A percentile compares a stretch with the other conserved stretches of the same genome.
Conservation (phyloP, 179 eudicot species). For the Amaranthus tricolor region DNA sequence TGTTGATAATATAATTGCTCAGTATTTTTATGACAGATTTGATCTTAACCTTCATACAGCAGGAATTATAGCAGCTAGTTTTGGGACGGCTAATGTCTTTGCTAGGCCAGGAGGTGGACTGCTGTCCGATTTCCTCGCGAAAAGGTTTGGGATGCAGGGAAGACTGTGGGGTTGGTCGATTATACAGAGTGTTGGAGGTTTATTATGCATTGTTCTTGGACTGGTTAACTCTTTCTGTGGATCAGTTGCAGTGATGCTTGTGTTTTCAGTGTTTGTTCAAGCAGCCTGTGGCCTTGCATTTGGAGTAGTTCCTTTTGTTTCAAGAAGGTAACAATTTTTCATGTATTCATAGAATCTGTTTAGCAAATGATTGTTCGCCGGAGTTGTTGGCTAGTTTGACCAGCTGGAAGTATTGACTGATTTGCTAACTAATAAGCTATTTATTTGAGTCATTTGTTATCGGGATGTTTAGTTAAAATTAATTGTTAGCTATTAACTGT, state of each 20-base stretch:
- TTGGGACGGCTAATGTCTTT: constrained; percentile 69
- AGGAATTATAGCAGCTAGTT: constrained; percentile 79
- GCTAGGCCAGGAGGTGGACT: constrained; percentile 84
- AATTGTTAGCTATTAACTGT: too few relatives aligned
- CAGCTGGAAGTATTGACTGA: too few relatives aligned
- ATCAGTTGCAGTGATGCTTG: constrained; percentile 64
- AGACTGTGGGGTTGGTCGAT: constrained; percentile 78
- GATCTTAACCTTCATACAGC: constrained; percentile 62
- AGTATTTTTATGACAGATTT: constrained; percentile 74
- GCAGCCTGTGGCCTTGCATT: constrained; percentile 86
- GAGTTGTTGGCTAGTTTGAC: too few relatives aligned
- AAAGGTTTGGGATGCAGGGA: constrained; percentile 75
- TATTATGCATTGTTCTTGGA: constrained; percentile 63
- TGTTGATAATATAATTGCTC: constrained; percentile 76
- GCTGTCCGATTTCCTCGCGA: constrained; percentile 55
- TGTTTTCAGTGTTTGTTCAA: constrained; percentile 75
- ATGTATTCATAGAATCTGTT: not conserved
- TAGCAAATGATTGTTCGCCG: too few relatives aligned
- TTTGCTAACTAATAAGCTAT: too few relatives aligned
- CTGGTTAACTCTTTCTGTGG: constrained; percentile 42
- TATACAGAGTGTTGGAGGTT: constrained; percentile 62
- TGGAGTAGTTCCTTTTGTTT: constrained; percentile 83
- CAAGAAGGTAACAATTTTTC: constrained; percentile 46
- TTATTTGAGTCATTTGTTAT: too few relatives aligned
- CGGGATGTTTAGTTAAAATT: too few relatives aligned